Percentiles rank a stretch among this genome's conserved stretches.
Evolutionary conservation across 2,329 filamentous ascomycete genomes (phyloP).

Genomic region (Aspergillus glaucus): DNA sequence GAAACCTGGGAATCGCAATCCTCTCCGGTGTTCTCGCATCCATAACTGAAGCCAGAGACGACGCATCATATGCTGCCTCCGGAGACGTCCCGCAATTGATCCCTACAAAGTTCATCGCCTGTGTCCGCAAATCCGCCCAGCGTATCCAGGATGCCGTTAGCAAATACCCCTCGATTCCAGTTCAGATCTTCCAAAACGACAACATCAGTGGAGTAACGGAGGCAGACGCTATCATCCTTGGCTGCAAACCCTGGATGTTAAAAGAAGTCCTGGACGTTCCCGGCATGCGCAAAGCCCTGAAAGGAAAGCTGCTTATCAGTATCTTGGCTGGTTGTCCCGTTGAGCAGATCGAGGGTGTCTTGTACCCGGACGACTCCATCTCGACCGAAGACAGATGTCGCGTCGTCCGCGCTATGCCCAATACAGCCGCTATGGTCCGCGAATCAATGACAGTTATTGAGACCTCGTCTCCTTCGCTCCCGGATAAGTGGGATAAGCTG

Average conservation of each 20-base stretch:
- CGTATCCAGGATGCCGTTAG: constrained; percentile 22
- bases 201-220: constrained; percentile 27
- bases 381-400: constrained; percentile 5
- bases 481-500: constrained; percentile 27
- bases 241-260: constrained; percentile 42
- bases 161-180: constrained; percentile 11
- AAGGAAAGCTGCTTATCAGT: constrained; percentile 45
- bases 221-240: constrained; percentile 41
- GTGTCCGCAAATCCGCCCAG: constrained; percentile 22
- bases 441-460: constrained; percentile 48
- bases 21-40: neutral
- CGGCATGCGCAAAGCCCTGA: constrained; percentile 33
- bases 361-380: constrained; percentile 14
- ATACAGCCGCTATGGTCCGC: constrained; percentile 40
- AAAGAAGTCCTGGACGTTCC: constrained; percentile 29
- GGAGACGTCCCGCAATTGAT: constrained; percentile 3
- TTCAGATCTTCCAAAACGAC: constrained; percentile 26
- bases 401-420: constrained; percentile 41
- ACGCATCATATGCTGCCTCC: neutral
- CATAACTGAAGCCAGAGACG: neutral
- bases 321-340: constrained; percentile 44
- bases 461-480: constrained; percentile 36
- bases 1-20: neutral
- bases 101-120: neutral
- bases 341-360: constrained; percentile 23